Evolutionary conservation across 495 filamentous ascomycete species (phyloP), one percentile per base, ranked within the genome.

Genomic region (Pseudoneurospora amorphoporcata): DNA sequence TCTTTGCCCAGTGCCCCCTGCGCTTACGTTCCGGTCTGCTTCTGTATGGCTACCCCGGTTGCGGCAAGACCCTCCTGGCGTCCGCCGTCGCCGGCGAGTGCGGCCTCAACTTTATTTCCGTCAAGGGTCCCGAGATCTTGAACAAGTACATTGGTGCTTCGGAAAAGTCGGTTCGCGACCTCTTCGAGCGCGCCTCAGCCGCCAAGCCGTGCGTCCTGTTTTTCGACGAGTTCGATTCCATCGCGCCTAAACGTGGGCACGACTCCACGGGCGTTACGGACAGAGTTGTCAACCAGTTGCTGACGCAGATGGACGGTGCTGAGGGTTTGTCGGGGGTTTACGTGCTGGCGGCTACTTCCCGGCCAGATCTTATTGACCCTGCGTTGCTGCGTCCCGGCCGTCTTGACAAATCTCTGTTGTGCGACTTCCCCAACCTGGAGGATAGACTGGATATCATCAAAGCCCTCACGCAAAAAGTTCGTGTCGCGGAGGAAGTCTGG

Each of bases 231-330:
- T 98, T 98, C 77, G 95, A 99, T 81, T 93, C 91, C 73, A 97
- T 99, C 71, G 95, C 95, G 3, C 96, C 95, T 8, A 98, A 98
- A 84, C 89, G 95, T 81, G 95, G 96, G 0, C 96, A 98, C 78
- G 96, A 98, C 76, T 94, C 90, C 9, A 98, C 96, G 0, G 95
- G 96, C 68, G 95, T 99, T 38, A 98, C 96, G 0, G 96, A 98
- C 79, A 89, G 95, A n/a, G 95, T 99, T 2, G 95, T 99, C 75
- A 98, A 98, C 78, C 96, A 98, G 84, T 88, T 99, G 65, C 85
- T 99, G 9, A 99, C 95, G 5, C 96, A 98, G 81, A 99, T 99
- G 96, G 95, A 99, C 77, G 95, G 95, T 77, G 96, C 96, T 2
- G 96, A 99, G 79, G 95, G 96, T 19, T 82, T 98, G 6, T 92